phyloP scores from a whole-genome alignment of 2,329 filamentous ascomycete species.

The Alternaria sp. region DNA sequence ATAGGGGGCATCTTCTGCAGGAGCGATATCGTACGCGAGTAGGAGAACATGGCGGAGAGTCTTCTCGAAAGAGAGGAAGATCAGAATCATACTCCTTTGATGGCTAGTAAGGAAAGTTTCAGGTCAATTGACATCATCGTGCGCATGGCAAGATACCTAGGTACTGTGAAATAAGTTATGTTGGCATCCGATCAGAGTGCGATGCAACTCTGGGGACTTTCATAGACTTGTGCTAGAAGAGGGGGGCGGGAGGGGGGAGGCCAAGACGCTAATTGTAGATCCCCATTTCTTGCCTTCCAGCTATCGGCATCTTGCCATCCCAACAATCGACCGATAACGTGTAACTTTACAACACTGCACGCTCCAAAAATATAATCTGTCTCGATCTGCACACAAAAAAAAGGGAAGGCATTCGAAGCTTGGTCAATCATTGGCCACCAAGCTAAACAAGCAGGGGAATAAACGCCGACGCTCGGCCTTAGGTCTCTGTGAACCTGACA shows the following conservation, averaged over 20 bases:
- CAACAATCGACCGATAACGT: not conserved
- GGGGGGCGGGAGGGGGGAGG: not conserved
- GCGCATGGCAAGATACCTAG: not conserved
- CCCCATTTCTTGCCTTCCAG: not conserved
- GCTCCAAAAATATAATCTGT: not conserved
- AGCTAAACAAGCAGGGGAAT: not conserved
- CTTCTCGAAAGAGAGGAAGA: not conserved
- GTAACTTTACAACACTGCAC: not conserved
- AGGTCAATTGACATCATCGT: not conserved
- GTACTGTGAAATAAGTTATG: not conserved
- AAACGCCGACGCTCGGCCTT: not conserved
- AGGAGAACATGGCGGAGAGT: too few relatives aligned
- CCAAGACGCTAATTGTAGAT: not conserved
- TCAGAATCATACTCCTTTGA: not conserved
- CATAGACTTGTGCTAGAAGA: not conserved
- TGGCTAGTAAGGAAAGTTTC: not conserved
- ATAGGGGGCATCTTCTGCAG: not conserved
- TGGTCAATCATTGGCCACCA: not conserved
- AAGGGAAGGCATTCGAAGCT: not conserved
- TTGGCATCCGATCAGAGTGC: not conserved
- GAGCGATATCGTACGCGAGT: not conserved
- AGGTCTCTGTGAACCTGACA: not conserved
- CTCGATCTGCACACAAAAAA: not conserved
- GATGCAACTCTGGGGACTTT: not conserved
- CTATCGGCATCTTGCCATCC: not conserved